These are phyloP conservation scores for Tricholoma terreum DNA, from an alignment of 768 basidiomycete genomes.

Conservation along the genomic window DNA sequence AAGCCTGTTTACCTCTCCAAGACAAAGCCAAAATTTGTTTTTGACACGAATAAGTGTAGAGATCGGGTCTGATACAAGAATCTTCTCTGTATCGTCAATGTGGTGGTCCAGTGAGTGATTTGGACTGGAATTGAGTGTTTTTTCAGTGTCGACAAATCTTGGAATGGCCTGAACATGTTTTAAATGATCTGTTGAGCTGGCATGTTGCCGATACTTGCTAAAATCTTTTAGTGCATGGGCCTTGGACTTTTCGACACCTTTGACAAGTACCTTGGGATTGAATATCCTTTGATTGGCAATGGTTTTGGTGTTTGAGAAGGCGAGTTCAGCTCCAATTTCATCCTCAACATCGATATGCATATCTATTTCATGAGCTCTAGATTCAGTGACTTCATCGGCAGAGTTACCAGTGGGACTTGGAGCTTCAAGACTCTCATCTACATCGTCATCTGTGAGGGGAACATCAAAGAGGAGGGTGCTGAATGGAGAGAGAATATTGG, in stretches of 20 bases:
- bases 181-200: not conserved
- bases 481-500: conserved; percentile 12
- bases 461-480: not conserved
- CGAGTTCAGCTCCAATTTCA: not conserved
- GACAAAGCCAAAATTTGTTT: not conserved
- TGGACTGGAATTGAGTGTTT: not conserved
- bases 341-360: not conserved
- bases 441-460: not conserved
- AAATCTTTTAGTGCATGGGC: not conserved
- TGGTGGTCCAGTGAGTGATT: not conserved
- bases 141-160: not conserved
- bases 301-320: not conserved
- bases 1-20: too few relatives aligned
- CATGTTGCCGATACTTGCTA: not conserved
- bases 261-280: not conserved
- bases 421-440: not conserved
- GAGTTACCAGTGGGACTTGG: not conserved
- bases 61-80: too few relatives aligned
- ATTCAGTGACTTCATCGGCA: not conserved
- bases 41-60: not conserved
- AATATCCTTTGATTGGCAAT: not conserved
- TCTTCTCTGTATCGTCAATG: not conserved
- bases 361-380: not conserved
- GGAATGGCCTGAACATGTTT: not conserved
- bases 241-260: not conserved